Percentiles rank a stretch among this genome's conserved stretches.
Conservation (phyloP, 345 rosid genomes). For the Eucalyptus decipiens region DNA sequence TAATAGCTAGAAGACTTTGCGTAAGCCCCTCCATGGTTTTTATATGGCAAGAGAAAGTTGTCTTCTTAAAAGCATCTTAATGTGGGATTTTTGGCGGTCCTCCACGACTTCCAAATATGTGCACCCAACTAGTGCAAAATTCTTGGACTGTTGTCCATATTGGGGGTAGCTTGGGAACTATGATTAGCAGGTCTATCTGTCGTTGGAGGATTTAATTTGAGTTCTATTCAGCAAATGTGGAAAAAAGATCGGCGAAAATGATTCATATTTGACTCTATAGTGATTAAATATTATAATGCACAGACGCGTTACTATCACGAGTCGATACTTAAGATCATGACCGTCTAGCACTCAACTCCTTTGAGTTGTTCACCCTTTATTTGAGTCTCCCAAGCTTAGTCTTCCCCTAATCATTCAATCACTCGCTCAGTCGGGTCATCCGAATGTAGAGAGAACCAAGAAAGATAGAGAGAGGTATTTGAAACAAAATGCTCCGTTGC, state of each 20-base stretch:
- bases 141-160: neutral
- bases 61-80: neutral
- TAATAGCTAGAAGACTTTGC: neutral
- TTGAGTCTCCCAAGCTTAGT: neutral
- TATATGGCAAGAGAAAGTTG: neutral
- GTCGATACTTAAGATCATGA: neutral
- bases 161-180: neutral
- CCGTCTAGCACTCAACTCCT: neutral
- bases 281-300: neutral
- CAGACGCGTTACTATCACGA: neutral
- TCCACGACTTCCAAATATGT: neutral
- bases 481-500: neutral
- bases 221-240: neutral
- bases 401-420: neutral
- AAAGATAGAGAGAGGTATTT: neutral
- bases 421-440: neutral
- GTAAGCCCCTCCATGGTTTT: neutral
- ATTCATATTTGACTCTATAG: neutral
- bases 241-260: neutral
- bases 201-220: neutral
- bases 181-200: neutral
- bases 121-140: neutral
- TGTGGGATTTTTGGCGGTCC: neutral
- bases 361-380: neutral
- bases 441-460: neutral